Evolutionary conservation across 1,139 yeast genomes (phyloP).

Genomic region (Hyphopichia buzzinii): DNA sequence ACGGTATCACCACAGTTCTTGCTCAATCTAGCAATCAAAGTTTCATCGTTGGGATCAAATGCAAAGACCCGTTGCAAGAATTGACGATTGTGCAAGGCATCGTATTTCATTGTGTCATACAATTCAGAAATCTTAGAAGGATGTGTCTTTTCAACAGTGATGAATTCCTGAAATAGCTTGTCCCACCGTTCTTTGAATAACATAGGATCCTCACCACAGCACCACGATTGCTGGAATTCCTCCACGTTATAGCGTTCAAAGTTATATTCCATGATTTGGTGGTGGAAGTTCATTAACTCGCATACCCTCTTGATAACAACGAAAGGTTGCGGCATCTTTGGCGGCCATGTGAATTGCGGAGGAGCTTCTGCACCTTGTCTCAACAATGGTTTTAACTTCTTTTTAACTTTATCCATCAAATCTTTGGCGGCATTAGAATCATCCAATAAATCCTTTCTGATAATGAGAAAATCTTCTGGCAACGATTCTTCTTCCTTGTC

Average conservation of each 20-base stretch:
- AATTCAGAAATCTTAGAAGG: constrained; percentile 96
- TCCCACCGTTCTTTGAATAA: constrained; percentile 97
- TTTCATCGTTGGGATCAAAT: constrained; percentile 59
- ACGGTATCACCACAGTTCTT: constrained; percentile 50
- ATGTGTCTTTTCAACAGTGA: constrained; percentile 92
- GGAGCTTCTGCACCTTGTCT: constrained; percentile 98
- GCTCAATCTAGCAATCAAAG: constrained; percentile 34
- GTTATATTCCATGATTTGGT: constrained; percentile 79
- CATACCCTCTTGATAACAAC: constrained; percentile 91
- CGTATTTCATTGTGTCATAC: constrained; percentile 98
- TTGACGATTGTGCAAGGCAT: constrained; percentile 91
- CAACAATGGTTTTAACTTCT: constrained; percentile 88
- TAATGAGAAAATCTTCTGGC: constrained; percentile 76
- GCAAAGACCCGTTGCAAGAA: constrained; percentile 81
- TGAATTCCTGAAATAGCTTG: constrained; percentile 88
- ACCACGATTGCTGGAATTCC: constrained; percentile 80
- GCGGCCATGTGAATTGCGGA: constrained; percentile 99
- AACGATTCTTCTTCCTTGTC: constrained; percentile 52
- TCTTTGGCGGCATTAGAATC: constrained; percentile 99
- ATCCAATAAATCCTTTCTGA: constrained; percentile 88
- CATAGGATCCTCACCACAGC: constrained; percentile 93
- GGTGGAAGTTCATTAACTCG: constrained; percentile 92
- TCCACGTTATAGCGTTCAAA: constrained; percentile 66
- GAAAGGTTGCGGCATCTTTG: constrained; percentile 96
- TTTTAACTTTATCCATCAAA: constrained; percentile 95